A percentile compares a stretch with the other conserved stretches of the same genome.
These are phyloP conservation scores for Podaxis sp. DNA, from an alignment of 768 basidiomycete genomes.

Conservation along the genomic window DNA sequence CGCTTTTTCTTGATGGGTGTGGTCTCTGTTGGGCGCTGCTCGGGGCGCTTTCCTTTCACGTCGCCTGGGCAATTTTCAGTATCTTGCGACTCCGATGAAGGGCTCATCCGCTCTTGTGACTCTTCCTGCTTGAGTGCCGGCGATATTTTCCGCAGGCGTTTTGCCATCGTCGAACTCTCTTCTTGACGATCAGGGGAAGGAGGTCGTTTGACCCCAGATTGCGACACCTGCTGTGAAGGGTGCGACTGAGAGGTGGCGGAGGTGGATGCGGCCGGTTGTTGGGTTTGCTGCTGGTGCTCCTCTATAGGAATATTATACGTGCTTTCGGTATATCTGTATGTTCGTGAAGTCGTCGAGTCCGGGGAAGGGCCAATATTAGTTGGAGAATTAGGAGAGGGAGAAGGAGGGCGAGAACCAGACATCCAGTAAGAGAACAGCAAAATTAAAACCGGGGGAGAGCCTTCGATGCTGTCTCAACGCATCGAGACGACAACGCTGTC, in stretches of 20 bases:
- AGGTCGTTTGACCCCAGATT: conserved; percentile 16
- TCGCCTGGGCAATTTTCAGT: conserved; percentile 59
- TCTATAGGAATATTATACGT: conserved; percentile 23
- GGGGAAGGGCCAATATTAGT: conserved; percentile 34
- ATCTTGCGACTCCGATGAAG: conserved; percentile 51
- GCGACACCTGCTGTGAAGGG: conserved; percentile 22
- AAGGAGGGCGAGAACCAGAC: conserved; percentile 47
- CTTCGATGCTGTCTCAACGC: conserved; percentile 42
- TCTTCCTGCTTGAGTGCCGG: conserved; percentile 15
- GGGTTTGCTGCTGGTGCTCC: background rate
- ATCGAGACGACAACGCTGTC: conserved; percentile 29
- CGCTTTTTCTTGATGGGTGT: conserved; percentile 75
- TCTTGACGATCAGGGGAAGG: conserved; percentile 21
- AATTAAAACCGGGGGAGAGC: conserved; percentile 30
- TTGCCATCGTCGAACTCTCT: conserved; percentile 39
- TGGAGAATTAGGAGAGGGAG: conserved; percentile 40
- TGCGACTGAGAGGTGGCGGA: conserved; percentile 24
- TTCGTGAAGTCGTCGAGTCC: conserved; percentile 42
- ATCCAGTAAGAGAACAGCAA: conserved; percentile 39
- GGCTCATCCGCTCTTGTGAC: conserved; percentile 27
- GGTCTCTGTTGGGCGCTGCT: conserved; percentile 31
- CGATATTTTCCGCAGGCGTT: conserved; percentile 39
- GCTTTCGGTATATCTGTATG: conserved; percentile 34
- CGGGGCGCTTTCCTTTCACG: conserved; percentile 40
- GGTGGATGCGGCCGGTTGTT: conserved; percentile 14